Evolutionary conservation across 805 yeast genomes (phyloP), one percentile per base, ranked within the genome.

Genomic region (Isabelozyma heimii): DNA sequence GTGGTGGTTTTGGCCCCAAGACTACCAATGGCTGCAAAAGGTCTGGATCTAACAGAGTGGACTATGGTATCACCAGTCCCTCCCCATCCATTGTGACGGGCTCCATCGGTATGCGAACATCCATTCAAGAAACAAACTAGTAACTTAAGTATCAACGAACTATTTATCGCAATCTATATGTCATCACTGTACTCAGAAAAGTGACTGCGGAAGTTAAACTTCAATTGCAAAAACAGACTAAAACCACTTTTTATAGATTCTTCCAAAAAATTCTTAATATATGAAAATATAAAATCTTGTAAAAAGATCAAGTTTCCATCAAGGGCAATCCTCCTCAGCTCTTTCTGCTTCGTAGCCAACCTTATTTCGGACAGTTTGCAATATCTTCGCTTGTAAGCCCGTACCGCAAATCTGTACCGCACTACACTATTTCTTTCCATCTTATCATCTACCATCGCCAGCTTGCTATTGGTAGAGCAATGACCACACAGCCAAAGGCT

Each of bases 1-100:
- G 77, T 7, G 79, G 79, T 7, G 79, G 77, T 2, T 73, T 60
- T 60, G 79, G 77, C 3, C 35, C 27, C 0, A 46, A 30, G 44
- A 14, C 24, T 6, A 20, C 24, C 24, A 30, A 37, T 17, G 15
- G 20, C 43, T n/a, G 20, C 16, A 37, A 20, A 42, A 20, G 3
- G 37, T 38, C 42, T 13, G 17, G 17, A 6, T 15, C 17, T 8
- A 15, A 35, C 5, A 33, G 26, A 1, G 51, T 57, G 8, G 53
- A 59, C 39, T 68, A 62, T 44, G 62, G 65, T 4, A 60, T 69
- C 10, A 47, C 52, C 16, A 59, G 60, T 44, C 53, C 58, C 27
- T 52, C 56, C 30, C 66, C 67, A 4, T 54, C 54, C 40, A 53
- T 61, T 28, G 57, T 63, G 42, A 69, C 73, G 1, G 79, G 79